Base-by-base conservation (phyloP, 768 basidiomycete species). In the Kwoniella dendrophila region DNA sequence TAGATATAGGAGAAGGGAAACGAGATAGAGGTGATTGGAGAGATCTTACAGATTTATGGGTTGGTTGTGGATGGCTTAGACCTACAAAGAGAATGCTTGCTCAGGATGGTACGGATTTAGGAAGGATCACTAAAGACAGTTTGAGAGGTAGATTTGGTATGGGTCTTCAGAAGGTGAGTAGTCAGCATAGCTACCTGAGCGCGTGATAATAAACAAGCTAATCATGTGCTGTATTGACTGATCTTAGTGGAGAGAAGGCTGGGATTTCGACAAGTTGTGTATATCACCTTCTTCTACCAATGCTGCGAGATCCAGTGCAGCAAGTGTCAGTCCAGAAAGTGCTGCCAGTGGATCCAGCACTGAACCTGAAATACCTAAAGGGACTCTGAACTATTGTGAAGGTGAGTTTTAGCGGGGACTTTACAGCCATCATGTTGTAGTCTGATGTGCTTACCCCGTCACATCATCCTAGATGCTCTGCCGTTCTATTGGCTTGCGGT, bases 401-500 rank as follows among this genome's bases (percentile, higher is more conserved):
- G 73, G 79, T 78, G 57, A 63, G 75, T 67, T 4, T 0, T 36
- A 36, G 34, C 34, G 7, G 16, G 16, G 8, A 36, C 8, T 16
- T 36, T 16, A 36, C 36, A 38, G 36, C 18, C 36, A 8, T 8
- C 36, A 8, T 18, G 36, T 8, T 18, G 8, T 38, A 20, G 41
- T 11, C n/a, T 5, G 20, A 10, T 14, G 6, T 8, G n/a, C 30
- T 43, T 30, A 30, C n/a, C 30, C 26, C 18, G 5, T n/a, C 8
- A 12, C 34, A 47, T 14, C 57, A 22, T 18, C 2, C n/a, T 34
- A 74, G 77, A 78, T 59, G 78, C 77, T n/a, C 68, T 80, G 3
- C 81, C 81, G 7, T 79, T 73, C 66, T 81, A 77, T 62, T 81
- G 81, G 81, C 74, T 81, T 26, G 73, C 75, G 20, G 73, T 75